A percentile compares a stretch with the other conserved stretches of the same genome.
Evolutionary conservation across 2,329 filamentous ascomycete species (phyloP).

Genomic region (Penicillium sp.): DNA sequence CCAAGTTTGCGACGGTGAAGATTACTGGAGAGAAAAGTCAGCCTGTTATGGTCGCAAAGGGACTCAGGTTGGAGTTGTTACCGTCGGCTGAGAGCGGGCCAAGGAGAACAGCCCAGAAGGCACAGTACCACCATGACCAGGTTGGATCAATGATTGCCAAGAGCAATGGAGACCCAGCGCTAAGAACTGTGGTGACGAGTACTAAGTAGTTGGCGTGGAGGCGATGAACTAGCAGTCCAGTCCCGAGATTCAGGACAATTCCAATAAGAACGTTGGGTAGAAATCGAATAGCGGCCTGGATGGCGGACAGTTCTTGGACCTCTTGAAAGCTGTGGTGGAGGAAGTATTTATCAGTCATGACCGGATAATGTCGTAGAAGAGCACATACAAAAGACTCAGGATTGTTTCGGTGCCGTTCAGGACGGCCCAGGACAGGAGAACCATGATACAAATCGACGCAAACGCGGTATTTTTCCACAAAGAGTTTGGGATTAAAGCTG

Average conservation of each 20-base stretch:
- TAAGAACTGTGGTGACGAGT: slow-evolving; percentile 39
- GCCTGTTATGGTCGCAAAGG: not conserved
- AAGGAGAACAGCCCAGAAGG: slow-evolving; percentile 48
- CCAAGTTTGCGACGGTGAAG: slow-evolving; percentile 59
- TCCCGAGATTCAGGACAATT: slow-evolving; percentile 46
- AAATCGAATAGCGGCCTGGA: not conserved
- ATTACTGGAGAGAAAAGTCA: slow-evolving; percentile 38
- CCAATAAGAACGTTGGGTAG: not conserved
- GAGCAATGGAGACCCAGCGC: slow-evolving; percentile 44
- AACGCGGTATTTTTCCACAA: slow-evolving; percentile 38
- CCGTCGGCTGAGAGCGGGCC: slow-evolving; percentile 49
- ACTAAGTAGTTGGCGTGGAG: slow-evolving; percentile 49
- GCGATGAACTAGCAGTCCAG: slow-evolving; percentile 51
- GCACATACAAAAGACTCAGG: slow-evolving; percentile 52
- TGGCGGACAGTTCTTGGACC: not conserved
- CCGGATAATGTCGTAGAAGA: slow-evolving; percentile 36
- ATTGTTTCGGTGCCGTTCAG: slow-evolving; percentile 53
- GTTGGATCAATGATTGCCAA: slow-evolving; percentile 50
- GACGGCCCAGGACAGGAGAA: slow-evolving; percentile 37
- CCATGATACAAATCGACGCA: slow-evolving; percentile 33
- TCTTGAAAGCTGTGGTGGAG: slow-evolving; percentile 9
- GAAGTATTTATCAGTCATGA: slow-evolving; percentile 36
- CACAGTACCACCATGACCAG: slow-evolving; percentile 52
- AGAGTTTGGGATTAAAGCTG: slow-evolving; percentile 38
- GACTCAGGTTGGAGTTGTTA: not conserved